A percentile compares a stretch with the other conserved stretches of the same genome.
These are phyloP conservation scores for Phytophthora tubulina DNA, from an alignment of 352 stramenopile species.

Conservation along the genomic window DNA sequence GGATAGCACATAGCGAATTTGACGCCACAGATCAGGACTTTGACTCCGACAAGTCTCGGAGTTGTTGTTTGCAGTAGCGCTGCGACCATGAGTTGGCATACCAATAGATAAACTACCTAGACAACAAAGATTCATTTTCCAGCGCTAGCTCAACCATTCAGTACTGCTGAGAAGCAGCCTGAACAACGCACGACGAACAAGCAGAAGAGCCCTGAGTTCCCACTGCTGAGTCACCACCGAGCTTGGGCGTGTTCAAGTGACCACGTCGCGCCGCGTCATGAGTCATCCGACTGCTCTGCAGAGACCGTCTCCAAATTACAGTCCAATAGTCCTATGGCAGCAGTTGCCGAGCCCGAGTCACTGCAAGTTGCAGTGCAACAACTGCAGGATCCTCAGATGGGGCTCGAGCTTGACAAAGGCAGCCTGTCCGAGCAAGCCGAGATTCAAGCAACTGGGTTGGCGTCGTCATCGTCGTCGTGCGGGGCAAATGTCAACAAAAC, in stretches of 20 bases:
- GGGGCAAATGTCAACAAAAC: too few relatives aligned
- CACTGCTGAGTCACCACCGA: too few relatives aligned
- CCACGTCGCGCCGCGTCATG: conserved; percentile 24
- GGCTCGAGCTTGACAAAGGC: not conserved
- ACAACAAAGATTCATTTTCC: too few relatives aligned
- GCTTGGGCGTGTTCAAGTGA: conserved; percentile 7
- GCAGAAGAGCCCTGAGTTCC: too few relatives aligned
- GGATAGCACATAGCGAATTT: conserved; percentile 5
- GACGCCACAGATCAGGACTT: not conserved
- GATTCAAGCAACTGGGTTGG: not conserved
- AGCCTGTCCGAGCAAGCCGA: conserved; percentile 2
- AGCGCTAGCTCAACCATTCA: too few relatives aligned
- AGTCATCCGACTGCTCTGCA: conserved; percentile 7
- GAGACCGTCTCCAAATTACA: not conserved
- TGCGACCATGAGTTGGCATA: not conserved
- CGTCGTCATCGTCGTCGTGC: too few relatives aligned
- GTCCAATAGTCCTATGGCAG: conserved; percentile 2
- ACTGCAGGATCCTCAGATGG: not conserved
- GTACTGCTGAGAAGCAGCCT: too few relatives aligned
- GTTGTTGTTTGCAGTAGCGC: conserved; percentile 23
- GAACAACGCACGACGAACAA: too few relatives aligned
- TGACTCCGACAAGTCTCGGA: conserved; percentile 21
- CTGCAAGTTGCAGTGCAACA: not conserved
- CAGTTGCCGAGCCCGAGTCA: conserved; percentile 2
- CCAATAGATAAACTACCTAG: too few relatives aligned